Conservation (phyloP, 179 eudicot genomes). For the Amaranthus tricolor region DNA sequence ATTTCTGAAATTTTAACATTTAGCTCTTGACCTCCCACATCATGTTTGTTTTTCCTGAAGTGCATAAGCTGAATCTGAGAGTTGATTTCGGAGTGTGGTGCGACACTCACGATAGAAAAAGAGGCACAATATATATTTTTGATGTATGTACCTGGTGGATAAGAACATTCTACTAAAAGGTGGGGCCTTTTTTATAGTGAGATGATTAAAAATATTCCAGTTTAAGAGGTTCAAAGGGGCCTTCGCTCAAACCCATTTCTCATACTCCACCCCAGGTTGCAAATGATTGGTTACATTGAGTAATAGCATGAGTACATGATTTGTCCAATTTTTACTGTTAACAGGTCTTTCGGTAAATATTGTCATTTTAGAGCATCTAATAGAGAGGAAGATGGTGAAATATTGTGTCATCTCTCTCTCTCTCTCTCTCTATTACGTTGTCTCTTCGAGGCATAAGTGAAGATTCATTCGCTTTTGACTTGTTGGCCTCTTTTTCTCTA, state of each 20-base stretch:
- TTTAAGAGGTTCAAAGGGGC: background rate
- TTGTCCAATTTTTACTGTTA: no score
- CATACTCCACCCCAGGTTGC: background rate
- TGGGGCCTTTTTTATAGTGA: slow-evolving; percentile 3
- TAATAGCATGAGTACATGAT: no score
- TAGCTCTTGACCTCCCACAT: background rate
- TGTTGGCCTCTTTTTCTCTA: no score
- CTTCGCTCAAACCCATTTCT: background rate
- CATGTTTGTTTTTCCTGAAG: background rate
- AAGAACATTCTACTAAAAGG: background rate
- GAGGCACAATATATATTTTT: background rate
- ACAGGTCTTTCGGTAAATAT: no score
- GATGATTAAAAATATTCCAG: background rate
- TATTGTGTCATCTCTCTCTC: background rate
- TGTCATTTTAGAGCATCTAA: no score
- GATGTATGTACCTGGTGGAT: background rate
- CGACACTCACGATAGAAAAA: background rate
- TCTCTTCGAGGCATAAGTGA: no score
- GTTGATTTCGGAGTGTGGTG: background rate
- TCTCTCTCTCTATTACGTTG: background rate
- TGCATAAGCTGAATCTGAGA: background rate
- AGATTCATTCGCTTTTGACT: no score
- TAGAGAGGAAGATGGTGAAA: background rate
- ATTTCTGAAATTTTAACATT: background rate
- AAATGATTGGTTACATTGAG: no score